phyloP scores from a whole-genome alignment of 129 eudicot genomes.

The Chrysanthemum seticuspe region DNA sequence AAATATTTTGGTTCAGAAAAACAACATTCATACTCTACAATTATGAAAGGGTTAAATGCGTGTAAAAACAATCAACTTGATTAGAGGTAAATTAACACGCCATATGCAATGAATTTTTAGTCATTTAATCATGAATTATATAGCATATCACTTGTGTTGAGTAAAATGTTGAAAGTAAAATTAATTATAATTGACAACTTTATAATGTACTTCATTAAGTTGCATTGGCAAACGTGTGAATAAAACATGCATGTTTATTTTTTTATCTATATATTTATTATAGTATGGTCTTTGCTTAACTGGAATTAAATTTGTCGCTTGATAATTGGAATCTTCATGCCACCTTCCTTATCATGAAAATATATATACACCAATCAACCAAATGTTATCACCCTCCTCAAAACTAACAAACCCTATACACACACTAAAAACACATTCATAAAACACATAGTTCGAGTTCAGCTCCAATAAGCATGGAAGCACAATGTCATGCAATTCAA shows the following conservation, averaged over 20 bases:
- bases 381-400: constrained; percentile 5
- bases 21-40: no score
- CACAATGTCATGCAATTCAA: constrained; percentile 23
- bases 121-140: no score
- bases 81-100: no score
- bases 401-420: constrained; percentile 10
- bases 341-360: constrained; percentile 18
- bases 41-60: no score
- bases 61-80: no score
- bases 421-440: constrained; percentile 15
- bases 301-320: constrained; percentile 27
- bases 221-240: neutral
- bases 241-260: no score
- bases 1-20: no score
- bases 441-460: neutral
- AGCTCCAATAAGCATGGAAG: constrained; percentile 10
- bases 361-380: neutral
- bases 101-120: no score
- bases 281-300: neutral
- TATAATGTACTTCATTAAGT: no score
- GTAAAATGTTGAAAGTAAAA: no score
- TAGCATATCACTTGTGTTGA: no score
- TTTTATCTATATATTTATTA: neutral
- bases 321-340: constrained; percentile 12
- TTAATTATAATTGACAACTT: no score